phyloP scores from a whole-genome alignment of 495 filamentous ascomycete species.

The Pseudevernia furfuracea region DNA sequence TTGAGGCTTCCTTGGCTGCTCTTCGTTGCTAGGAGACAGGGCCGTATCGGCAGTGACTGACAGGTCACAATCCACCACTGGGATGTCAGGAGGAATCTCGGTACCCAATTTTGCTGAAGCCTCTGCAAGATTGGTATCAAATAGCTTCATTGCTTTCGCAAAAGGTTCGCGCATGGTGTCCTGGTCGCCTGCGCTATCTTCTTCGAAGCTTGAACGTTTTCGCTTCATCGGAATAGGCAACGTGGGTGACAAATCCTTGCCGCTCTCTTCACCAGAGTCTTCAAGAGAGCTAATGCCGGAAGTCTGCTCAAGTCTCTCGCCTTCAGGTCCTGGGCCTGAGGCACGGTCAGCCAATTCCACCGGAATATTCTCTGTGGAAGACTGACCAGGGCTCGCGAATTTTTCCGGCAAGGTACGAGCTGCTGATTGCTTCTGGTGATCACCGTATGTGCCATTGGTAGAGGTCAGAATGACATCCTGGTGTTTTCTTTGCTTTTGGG shows the following conservation, averaged over 20 bases:
- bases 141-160: slow-evolving; percentile 1
- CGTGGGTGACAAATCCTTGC: slow-evolving; percentile 3
- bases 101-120: neutral
- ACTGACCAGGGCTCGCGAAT: neutral
- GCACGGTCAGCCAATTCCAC: slow-evolving; percentile 24
- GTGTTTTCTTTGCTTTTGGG: slow-evolving; percentile 57
- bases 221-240: slow-evolving; percentile 37
- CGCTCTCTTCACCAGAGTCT: slow-evolving; percentile 22
- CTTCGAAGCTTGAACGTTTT: slow-evolving; percentile 39
- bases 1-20: slow-evolving; percentile 8
- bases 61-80: slow-evolving; percentile 4
- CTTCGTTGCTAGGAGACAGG: neutral
- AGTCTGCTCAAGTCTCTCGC: slow-evolving; percentile 13
- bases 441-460: slow-evolving; percentile 40
- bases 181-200: slow-evolving; percentile 36
- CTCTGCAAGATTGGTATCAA: neutral
- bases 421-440: slow-evolving; percentile 36
- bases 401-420: slow-evolving; percentile 9
- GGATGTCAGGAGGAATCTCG: neutral
- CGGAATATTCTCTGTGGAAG: neutral
- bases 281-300: slow-evolving; percentile 23
- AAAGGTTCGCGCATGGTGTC: slow-evolving; percentile 6
- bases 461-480: slow-evolving; percentile 54
- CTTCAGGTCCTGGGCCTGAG: slow-evolving; percentile 5
- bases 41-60: neutral